phyloP scores from a whole-genome alignment of 2,329 filamentous ascomycete species.

The Trichoderma atrobrunneum region DNA sequence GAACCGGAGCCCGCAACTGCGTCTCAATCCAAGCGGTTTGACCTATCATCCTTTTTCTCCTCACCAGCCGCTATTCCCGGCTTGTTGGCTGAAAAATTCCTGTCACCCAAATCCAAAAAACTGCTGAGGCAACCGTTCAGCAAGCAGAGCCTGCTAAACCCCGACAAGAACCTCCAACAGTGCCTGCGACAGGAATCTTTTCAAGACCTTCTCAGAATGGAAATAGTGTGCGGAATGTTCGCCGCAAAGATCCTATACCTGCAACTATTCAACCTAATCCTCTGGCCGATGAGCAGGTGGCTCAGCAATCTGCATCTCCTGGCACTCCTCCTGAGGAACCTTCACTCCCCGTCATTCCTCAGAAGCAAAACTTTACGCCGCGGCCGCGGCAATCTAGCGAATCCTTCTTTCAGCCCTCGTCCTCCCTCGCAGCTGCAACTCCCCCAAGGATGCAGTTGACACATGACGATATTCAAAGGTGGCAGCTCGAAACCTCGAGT shows the following conservation, averaged over 20 bases:
- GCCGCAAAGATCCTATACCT: conserved; percentile 33
- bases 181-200: conserved; percentile 42
- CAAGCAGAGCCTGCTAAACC: neutral
- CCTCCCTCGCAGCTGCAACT: conserved; percentile 30
- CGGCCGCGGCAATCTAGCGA: conserved; percentile 35
- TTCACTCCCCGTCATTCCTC: conserved; percentile 38
- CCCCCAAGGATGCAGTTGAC: conserved; percentile 43
- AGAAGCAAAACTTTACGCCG: conserved; percentile 51
- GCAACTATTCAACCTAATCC: conserved; percentile 31
- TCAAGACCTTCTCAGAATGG: conserved; percentile 35
- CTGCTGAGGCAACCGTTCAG: conserved; percentile 21
- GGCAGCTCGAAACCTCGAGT: conserved; percentile 41
- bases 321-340: conserved; percentile 34
- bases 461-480: conserved; percentile 40
- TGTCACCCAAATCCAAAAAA: conserved; percentile 27
- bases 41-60: conserved; percentile 57
- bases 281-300: neutral
- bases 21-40: conserved; percentile 38
- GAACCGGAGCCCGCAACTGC: conserved; percentile 25
- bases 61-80: conserved; percentile 47
- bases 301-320: conserved; percentile 23
- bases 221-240: conserved; percentile 32
- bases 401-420: conserved; percentile 40
- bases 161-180: conserved; percentile 19
- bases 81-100: conserved; percentile 33